A percentile compares a stretch with the other conserved stretches of the same genome.
Conservation (phyloP, 2,329 filamentous ascomycete species). For the Albifimbria verrucaria region DNA sequence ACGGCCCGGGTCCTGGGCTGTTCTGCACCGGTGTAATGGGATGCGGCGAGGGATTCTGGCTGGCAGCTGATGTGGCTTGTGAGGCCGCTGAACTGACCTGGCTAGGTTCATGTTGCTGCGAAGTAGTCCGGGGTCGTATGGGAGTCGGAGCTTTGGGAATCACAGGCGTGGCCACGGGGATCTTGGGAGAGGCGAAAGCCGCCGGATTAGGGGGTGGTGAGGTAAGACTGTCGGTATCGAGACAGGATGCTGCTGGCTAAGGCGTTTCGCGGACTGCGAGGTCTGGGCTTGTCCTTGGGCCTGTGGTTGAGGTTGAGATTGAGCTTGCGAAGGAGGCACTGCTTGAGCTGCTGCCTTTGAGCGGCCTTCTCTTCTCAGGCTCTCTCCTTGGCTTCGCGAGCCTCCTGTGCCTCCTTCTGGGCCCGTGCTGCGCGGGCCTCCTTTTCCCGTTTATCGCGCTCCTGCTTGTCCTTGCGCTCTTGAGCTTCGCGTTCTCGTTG, state of each 20-base stretch:
- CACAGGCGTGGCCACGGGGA: constrained; percentile 74
- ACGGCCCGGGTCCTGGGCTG: constrained; percentile 62
- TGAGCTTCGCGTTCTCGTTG: constrained; percentile 67
- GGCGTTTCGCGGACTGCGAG: constrained; percentile 11
- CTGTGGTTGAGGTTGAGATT: constrained; percentile 10
- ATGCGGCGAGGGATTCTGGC: constrained; percentile 58
- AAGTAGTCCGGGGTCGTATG: constrained; percentile 70
- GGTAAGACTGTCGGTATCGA: constrained; percentile 50
- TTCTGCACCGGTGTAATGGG: constrained; percentile 61
- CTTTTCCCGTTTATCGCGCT: constrained; percentile 60
- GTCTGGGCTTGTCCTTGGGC: constrained; percentile 10
- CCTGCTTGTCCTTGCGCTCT: constrained; percentile 58
- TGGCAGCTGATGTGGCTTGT: constrained; percentile 53
- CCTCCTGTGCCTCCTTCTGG: constrained; percentile 54
- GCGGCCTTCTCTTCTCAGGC: constrained; percentile 63
- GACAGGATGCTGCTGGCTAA: constrained; percentile 32
- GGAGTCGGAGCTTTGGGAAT: constrained; percentile 81
- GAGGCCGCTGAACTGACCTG: constrained; percentile 68
- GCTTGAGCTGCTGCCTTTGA: constrained; percentile 35
- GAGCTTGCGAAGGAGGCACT: constrained; percentile 13
- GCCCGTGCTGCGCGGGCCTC: constrained; percentile 54
- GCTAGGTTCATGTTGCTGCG: constrained; percentile 76
- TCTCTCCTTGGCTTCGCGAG: constrained; percentile 50
- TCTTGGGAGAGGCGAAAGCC: constrained; percentile 72
- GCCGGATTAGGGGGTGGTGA: constrained; percentile 57